Conservation (phyloP, 2,329 filamentous ascomycete genomes). For the Cordyceps tenuipes region DNA sequence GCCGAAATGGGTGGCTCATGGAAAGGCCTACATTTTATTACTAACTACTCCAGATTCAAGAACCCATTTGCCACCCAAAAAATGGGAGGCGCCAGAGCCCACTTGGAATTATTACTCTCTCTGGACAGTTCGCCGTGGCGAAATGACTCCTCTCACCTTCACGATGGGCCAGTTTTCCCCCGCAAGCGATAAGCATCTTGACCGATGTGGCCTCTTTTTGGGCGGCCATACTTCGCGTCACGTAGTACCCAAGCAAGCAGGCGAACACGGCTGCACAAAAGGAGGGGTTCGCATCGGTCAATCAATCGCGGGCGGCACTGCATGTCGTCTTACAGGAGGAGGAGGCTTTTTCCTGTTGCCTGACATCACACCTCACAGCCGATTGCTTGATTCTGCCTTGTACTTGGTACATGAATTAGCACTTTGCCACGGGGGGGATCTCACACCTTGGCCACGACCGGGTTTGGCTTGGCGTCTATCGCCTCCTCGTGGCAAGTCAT, state of each 20-base stretch:
- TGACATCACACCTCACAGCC: background rate
- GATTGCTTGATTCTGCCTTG: background rate
- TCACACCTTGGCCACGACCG: background rate
- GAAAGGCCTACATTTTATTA: no score
- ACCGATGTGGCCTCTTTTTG: background rate
- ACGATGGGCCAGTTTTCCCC: background rate
- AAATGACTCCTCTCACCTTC: conserved; percentile 2
- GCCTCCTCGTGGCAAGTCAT: background rate
- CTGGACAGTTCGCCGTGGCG: background rate
- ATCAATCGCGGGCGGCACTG: background rate
- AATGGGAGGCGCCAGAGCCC: background rate
- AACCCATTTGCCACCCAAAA: no score
- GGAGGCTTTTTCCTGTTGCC: background rate
- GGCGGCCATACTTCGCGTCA: background rate
- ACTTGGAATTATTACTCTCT: background rate
- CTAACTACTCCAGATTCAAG: no score
- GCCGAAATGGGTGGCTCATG: background rate
- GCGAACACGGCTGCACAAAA: background rate
- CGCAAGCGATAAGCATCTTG: background rate
- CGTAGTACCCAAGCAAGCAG: background rate
- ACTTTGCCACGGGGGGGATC: background rate
- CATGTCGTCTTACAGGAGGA: background rate
- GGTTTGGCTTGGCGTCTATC: conserved; percentile 5
- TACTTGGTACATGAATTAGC: background rate
- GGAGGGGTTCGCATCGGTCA: background rate